phyloP scores from a whole-genome alignment of 177 flowering plant species.

The Vitis hybrid region DNA sequence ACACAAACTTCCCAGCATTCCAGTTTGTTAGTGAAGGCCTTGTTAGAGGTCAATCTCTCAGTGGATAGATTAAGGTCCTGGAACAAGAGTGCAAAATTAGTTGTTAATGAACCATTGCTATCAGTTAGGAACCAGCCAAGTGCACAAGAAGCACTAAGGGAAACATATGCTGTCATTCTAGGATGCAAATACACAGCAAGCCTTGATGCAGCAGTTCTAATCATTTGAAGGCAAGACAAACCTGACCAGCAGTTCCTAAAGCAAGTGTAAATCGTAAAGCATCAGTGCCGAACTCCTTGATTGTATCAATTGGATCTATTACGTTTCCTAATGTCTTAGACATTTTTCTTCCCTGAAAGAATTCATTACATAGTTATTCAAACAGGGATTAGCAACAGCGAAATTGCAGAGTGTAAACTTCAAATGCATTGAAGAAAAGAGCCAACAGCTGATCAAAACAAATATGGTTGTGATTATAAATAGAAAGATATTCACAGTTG shows the following conservation, averaged over 20 bases:
- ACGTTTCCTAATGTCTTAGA: conserved; percentile 94
- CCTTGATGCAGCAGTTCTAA: conserved; percentile 2
- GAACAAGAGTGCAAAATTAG: conserved; percentile 13
- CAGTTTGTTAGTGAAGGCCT: conserved; percentile 96
- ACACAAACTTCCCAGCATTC: conserved; percentile 96
- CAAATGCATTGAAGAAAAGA: neutral
- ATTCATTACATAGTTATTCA: neutral
- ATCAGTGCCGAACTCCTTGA: conserved; percentile 89
- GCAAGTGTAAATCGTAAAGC: conserved; percentile 86
- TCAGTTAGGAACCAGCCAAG: neutral
- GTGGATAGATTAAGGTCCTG: conserved; percentile 93
- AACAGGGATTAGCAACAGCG: neutral
- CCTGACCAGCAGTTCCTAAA: conserved; percentile 98
- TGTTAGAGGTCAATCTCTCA: conserved; percentile 86
- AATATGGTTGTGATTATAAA: neutral
- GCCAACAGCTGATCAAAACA: conserved; percentile 1
- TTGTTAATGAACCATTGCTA: neutral
- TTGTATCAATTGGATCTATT: conserved; percentile 86
- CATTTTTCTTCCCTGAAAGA: conserved; percentile 90
- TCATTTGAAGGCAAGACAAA: conserved; percentile 28
- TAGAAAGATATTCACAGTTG: too few relatives aligned
- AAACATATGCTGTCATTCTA: neutral
- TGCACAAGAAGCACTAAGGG: neutral
- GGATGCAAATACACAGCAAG: conserved; percentile 4
- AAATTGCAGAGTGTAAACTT: neutral